Evolutionary conservation across 1,284 basidiomycete species (phyloP).

Genomic region (Agroathelia rolfsii): DNA sequence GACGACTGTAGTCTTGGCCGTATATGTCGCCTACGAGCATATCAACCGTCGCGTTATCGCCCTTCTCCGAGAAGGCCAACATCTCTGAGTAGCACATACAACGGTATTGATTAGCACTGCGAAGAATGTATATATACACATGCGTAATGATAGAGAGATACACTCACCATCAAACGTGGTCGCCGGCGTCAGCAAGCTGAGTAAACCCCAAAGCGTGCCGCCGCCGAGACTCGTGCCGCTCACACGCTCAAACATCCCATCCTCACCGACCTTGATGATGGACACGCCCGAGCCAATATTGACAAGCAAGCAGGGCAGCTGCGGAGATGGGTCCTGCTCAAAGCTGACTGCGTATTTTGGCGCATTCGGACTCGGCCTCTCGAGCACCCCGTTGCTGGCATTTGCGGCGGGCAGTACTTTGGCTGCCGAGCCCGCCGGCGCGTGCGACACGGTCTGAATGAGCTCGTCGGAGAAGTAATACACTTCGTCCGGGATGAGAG

Average conservation of each 20-base stretch:
- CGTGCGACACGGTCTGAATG: conserved; percentile 79
- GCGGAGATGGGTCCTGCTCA: conserved; percentile 68
- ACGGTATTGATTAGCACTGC: no score
- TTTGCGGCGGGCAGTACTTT: no score
- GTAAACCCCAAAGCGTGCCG: conserved; percentile 97
- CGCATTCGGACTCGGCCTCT: conserved; percentile 87
- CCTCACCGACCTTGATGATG: conserved; percentile 94
- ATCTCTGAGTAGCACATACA: no score
- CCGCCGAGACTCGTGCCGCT: conserved; percentile 96
- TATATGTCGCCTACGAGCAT: conserved; percentile 99
- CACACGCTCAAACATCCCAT: conserved; percentile 92
- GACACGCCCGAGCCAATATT: conserved; percentile 98
- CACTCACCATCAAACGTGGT: conserved; percentile 87
- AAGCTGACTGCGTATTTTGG: conserved; percentile 88
- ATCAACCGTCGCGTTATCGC: conserved; percentile 91
- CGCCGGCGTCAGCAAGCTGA: conserved; percentile 93
- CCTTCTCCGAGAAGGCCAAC: conserved; percentile 86
- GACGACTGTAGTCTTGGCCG: conserved; percentile 85
- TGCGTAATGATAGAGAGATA: no score
- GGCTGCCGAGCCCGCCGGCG: no score
- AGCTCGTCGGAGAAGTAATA: conserved; percentile 99
- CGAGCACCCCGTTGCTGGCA: conserved; percentile 34
- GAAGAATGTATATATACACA: no score
- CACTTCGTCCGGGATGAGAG: conserved; percentile 93
- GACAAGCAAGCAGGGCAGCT: conserved; percentile 92